Conservation (phyloP, 2,329 filamentous ascomycete genomes). For the Fusarium luffae region DNA sequence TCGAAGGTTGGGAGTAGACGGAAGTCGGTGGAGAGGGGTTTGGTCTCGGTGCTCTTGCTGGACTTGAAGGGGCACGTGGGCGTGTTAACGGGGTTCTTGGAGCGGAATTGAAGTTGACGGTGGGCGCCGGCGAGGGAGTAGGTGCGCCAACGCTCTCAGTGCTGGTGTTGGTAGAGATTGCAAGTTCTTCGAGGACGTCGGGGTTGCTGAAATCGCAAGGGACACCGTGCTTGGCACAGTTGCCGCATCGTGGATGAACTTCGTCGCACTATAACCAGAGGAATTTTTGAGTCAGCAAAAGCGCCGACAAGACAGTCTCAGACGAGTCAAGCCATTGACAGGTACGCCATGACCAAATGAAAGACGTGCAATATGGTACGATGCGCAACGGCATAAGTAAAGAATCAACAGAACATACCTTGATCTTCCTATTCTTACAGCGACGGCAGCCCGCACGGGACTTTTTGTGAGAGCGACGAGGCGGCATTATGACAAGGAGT, state of each 20-base stretch:
- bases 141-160: constrained; percentile 41
- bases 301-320: constrained; percentile 1
- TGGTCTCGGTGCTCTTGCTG: constrained; percentile 34
- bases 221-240: constrained; percentile 75
- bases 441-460: constrained; percentile 73
- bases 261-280: constrained; percentile 67
- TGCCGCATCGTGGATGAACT: constrained; percentile 71
- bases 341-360: not conserved
- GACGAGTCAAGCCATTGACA: constrained; percentile 4
- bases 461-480: constrained; percentile 76
- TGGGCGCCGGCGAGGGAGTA: constrained; percentile 40
- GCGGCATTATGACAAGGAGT: constrained; percentile 62
- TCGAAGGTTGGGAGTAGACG: constrained; percentile 48
- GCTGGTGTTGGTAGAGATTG: constrained; percentile 52
- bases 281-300: constrained; percentile 26
- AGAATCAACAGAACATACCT: constrained; percentile 58
- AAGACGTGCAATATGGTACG: constrained; percentile 6
- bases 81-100: constrained; percentile 43
- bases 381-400: constrained; percentile 14
- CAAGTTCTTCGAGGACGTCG: constrained; percentile 58
- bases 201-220: constrained; percentile 72
- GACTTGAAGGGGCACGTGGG: constrained; percentile 37
- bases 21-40: constrained; percentile 49
- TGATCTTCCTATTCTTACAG: constrained; percentile 76
- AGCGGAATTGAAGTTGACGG: constrained; percentile 33